Conservation (phyloP, 345 rosid species). For the Passiflora organensis region DNA sequence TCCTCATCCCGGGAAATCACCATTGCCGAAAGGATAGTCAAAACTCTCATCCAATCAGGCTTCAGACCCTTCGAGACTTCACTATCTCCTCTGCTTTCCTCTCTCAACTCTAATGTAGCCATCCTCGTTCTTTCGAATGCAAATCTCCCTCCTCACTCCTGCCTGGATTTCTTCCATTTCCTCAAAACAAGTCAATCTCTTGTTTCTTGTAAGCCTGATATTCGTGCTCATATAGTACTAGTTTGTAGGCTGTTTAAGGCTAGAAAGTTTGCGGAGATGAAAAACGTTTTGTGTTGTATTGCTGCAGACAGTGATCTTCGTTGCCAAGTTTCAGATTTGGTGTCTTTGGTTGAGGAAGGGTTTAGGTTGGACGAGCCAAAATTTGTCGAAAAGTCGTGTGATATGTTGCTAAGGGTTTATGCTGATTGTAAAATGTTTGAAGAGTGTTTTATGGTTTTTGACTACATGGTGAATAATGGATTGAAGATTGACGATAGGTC, state of each 20-base stretch:
- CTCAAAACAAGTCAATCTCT: conserved; percentile 34
- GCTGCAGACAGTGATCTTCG: conserved; percentile 31
- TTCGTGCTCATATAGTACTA: conserved; percentile 40
- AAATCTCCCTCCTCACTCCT: conserved; percentile 40
- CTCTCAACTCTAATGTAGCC: conserved; percentile 37
- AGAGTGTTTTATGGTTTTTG: conserved; percentile 51
- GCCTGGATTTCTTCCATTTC: conserved; percentile 53
- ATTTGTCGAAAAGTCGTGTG: conserved; percentile 47
- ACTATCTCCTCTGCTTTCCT: conserved; percentile 34
- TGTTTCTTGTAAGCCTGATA: conserved; percentile 36
- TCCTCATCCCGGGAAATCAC: conserved; percentile 17
- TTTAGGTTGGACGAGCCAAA: conserved; percentile 16
- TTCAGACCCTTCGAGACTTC: conserved; percentile 31
- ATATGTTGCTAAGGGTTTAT: conserved; percentile 64
- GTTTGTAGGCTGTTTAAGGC: conserved; percentile 44
- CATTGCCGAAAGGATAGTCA: conserved; percentile 26
- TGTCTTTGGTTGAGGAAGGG: conserved; percentile 25
- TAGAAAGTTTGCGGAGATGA: conserved; percentile 45
- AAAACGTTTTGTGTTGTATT: conserved; percentile 33
- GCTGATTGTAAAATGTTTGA: conserved; percentile 53
- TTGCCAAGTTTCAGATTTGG: conserved; percentile 33
- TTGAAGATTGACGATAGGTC: conserved; percentile 60
- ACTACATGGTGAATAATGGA: conserved; percentile 45
- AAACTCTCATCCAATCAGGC: conserved; percentile 26
- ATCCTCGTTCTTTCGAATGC: conserved; percentile 52